Evolutionary conservation across 805 yeast species (phyloP), one percentile per base, ranked within the genome.

Genomic region (Kurtzmaniella cleridarum): DNA sequence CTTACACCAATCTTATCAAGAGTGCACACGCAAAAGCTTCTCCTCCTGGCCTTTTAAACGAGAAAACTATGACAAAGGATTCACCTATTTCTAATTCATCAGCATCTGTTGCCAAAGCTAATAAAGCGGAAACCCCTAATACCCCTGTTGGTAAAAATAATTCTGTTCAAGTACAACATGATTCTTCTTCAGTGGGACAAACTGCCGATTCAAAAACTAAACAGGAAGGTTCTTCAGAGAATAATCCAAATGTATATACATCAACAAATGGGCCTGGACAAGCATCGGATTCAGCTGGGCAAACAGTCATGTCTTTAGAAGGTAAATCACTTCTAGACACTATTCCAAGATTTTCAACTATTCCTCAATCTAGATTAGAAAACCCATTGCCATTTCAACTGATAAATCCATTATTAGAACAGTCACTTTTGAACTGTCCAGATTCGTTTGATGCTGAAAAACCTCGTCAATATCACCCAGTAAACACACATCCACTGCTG

Each of bases 391-490:
- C 80, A 13, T 66, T 76, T 43, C 69, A 70, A 23, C 57, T 75
- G 2, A 78, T 85, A 17, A 64, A 75, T 36, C 71, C 72, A 41
- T 66, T 76, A 49, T 67, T 91, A 47, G 95, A 87, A 55, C 75
- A 84, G 1, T 89, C 97, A 2, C 69, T 87, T 42, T 67, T 86
- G 49, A 84, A 85, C 52, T 88, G 97, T 57, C 98, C 98, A 0
- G 98, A 93, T 62, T 86, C 98, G 1, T 75, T 81, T 42, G 95
- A 91, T 57, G 82, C 95, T 2, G 97, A 91, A 52, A 76, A 71
- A 49, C 95, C 97, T 13, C 76, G 82, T 44, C 74, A 76, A 56
- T 81, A 88, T 57, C 76, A 75, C 35, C 91, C 97, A 5, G 73
- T 76, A 16, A 78, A 80, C 48, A 95, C 95, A 39, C 95, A 84